Conservation (phyloP, 75 land plant genomes). For the Cunninghamia lanceolata region DNA sequence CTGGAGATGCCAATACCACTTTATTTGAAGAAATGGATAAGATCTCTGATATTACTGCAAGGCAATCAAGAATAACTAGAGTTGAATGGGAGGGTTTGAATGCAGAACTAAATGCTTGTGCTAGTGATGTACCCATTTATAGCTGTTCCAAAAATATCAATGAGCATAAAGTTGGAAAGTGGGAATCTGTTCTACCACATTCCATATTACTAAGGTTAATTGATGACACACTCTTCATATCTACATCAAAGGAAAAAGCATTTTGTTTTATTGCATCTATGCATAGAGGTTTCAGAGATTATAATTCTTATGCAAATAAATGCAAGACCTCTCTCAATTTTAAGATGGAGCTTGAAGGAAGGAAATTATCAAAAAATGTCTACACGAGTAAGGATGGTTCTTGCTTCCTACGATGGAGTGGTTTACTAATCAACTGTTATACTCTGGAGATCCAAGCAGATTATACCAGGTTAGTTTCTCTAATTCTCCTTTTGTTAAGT, state of each 20-base stretch:
- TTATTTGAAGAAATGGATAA: conserved; percentile 5
- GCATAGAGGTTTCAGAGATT: conserved; percentile 72
- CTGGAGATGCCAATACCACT: background rate
- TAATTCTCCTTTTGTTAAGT: background rate
- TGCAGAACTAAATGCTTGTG: background rate
- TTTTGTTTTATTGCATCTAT: conserved; percentile 50
- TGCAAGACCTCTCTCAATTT: conserved; percentile 72
- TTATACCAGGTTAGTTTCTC: conserved; percentile 76
- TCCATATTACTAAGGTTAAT: conserved; percentile 66
- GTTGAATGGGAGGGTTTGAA: background rate
- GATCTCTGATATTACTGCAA: background rate
- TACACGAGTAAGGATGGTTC: conserved; percentile 71
- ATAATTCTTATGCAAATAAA: conserved; percentile 76
- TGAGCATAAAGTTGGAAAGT: background rate
- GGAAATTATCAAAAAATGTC: conserved; percentile 26
- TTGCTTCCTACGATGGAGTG: conserved; percentile 90
- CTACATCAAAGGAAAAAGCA: conserved; percentile 74
- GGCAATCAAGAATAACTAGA: background rate
- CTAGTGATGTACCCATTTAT: background rate
- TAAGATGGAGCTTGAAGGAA: conserved; percentile 18
- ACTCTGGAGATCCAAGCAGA: conserved; percentile 96
- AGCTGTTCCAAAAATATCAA: background rate
- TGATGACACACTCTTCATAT: conserved; percentile 89
- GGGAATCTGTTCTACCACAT: background rate
- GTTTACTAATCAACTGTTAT: conserved; percentile 77